Evolutionary conservation across 192 early-diverging fungal species (phyloP).

Genomic region (Entrophospora sp.): DNA sequence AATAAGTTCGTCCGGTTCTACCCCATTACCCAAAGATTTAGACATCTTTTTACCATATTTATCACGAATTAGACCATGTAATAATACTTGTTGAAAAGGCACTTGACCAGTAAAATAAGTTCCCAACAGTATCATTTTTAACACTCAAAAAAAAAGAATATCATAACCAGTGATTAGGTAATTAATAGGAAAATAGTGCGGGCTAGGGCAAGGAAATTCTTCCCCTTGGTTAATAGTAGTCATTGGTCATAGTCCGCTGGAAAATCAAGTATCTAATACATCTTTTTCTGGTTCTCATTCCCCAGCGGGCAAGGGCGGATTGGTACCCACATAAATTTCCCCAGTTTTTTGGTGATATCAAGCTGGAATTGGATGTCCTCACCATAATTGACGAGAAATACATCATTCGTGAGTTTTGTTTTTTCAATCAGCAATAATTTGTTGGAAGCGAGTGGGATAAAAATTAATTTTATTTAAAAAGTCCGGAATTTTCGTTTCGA

Average conservation of each 20-base stretch:
- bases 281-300: slow-evolving; percentile 8
- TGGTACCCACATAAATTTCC: background rate
- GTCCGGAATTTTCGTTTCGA: slow-evolving; percentile 1
- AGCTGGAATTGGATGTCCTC: background rate
- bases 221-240: background rate
- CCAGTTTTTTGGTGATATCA: slow-evolving; percentile 12
- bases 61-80: slow-evolving; percentile 8
- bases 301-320: background rate
- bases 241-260: slow-evolving; percentile 7
- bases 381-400: slow-evolving; percentile 15
- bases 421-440: background rate
- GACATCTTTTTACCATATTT: slow-evolving; percentile 6
- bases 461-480: background rate
- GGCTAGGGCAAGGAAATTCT: background rate
- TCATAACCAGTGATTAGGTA: slow-evolving; percentile 1
- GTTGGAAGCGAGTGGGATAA: background rate
- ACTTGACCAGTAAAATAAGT: slow-evolving; percentile 8
- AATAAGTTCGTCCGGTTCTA: slow-evolving; percentile 1
- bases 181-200: slow-evolving; percentile 1
- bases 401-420: background rate
- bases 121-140: slow-evolving; percentile 12
- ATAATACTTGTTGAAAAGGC: slow-evolving; percentile 13
- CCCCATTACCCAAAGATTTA: slow-evolving; percentile 6
- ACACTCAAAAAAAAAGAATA: slow-evolving; percentile 17
- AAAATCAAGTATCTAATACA: slow-evolving; percentile 13